Conservation (phyloP, 2,329 filamentous ascomycete species). For the Colletotrichum sp. region DNA sequence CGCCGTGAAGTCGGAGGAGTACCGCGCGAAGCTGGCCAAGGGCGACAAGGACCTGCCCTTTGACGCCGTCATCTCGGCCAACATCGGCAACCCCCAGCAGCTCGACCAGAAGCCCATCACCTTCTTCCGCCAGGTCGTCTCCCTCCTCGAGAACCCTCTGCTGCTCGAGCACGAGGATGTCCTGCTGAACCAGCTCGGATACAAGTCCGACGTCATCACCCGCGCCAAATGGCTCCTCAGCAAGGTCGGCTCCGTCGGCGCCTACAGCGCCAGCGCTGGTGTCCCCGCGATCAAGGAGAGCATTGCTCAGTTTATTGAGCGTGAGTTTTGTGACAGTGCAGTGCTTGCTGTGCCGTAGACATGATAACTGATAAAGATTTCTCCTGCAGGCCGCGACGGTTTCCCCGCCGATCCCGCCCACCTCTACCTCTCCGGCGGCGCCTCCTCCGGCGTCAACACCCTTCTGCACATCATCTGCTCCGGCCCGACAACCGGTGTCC, state of each 20-base stretch:
- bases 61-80: slow-evolving; percentile 90
- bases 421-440: slow-evolving; percentile 91
- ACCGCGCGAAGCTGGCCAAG: slow-evolving; percentile 74
- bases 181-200: slow-evolving; percentile 77
- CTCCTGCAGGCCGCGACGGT: slow-evolving; percentile 74
- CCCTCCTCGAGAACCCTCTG: slow-evolving; percentile 86
- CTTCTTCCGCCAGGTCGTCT: slow-evolving; percentile 97
- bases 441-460: slow-evolving; percentile 93
- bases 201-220: slow-evolving; percentile 87
- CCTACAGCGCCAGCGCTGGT: slow-evolving; percentile 94
- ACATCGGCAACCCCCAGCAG: slow-evolving; percentile 99
- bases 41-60: slow-evolving; percentile 75
- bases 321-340: slow-evolving; percentile 50
- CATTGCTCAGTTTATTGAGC: slow-evolving; percentile 90
- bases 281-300: slow-evolving; percentile 86
- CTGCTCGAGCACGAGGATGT: slow-evolving; percentile 84
- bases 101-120: slow-evolving; percentile 99
- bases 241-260: slow-evolving; percentile 88
- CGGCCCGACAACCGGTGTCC: slow-evolving; percentile 76
- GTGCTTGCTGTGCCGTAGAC: not conserved
- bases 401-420: slow-evolving; percentile 80
- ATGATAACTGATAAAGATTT: slow-evolving; percentile 20
- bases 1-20: slow-evolving; percentile 90
- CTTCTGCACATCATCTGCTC: slow-evolving; percentile 89
- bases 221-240: slow-evolving; percentile 81